These are phyloP conservation scores for Kazachstania psychrophila DNA, from an alignment of 805 yeast species.

Conservation along the genomic window DNA sequence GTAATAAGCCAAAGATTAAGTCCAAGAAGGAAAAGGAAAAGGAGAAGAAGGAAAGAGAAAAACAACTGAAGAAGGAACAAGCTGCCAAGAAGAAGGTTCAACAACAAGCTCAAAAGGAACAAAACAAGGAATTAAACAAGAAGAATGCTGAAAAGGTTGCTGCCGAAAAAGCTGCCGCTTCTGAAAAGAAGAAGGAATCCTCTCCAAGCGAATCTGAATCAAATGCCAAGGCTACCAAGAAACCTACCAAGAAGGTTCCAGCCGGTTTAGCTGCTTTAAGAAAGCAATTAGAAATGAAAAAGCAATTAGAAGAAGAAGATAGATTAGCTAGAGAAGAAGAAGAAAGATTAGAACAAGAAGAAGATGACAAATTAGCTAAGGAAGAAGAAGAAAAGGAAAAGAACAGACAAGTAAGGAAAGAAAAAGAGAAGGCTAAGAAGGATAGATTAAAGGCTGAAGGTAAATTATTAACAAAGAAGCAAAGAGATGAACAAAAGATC, in stretches of 20 bases:
- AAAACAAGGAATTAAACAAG: slow-evolving; percentile 41
- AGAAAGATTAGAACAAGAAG: slow-evolving; percentile 40
- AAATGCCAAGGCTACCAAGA: slow-evolving; percentile 28
- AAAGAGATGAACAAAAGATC: slow-evolving; percentile 81
- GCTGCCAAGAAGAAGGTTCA: slow-evolving; percentile 78
- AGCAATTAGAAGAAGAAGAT: slow-evolving; percentile 80
- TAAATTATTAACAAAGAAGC: slow-evolving; percentile 85
- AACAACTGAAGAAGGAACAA: slow-evolving; percentile 81
- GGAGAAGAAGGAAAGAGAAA: slow-evolving; percentile 88
- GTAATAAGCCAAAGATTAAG: slow-evolving; percentile 60
- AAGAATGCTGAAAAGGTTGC: slow-evolving; percentile 30
- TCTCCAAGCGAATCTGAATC: slow-evolving; percentile 32
- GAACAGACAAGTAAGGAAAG: slow-evolving; percentile 62
- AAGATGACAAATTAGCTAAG: slow-evolving; percentile 39
- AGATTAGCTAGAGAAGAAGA: slow-evolving; percentile 69
- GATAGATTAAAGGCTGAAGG: slow-evolving; percentile 96
- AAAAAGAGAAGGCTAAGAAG: slow-evolving; percentile 74
- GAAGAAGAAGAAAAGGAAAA: slow-evolving; percentile 44
- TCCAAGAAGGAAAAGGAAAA: slow-evolving; percentile 91
- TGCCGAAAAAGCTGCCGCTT: slow-evolving; percentile 24
- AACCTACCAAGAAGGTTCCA: slow-evolving; percentile 70
- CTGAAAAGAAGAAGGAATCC: slow-evolving; percentile 24
- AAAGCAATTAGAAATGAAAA: slow-evolving; percentile 79
- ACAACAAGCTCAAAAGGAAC: slow-evolving; percentile 51
- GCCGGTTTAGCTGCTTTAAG: slow-evolving; percentile 88